phyloP scores from a whole-genome alignment of 106 monocot genomes.

The Dioscorea zingiberensis region DNA sequence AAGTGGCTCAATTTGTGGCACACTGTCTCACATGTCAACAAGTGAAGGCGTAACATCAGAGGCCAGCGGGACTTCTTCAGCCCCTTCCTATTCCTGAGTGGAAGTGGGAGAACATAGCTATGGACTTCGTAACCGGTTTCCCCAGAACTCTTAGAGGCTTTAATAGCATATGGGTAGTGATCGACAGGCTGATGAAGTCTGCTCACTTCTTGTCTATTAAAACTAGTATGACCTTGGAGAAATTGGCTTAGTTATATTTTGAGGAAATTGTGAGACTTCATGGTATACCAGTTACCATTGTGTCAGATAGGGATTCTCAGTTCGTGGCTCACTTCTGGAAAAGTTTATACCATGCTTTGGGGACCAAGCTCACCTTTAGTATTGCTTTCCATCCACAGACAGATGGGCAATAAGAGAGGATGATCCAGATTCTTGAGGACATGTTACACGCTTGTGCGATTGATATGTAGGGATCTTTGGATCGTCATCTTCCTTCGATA shows the following conservation, averaged over 20 bases:
- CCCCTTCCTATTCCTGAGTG: background rate
- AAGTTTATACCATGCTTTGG: no score
- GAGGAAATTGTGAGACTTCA: background rate
- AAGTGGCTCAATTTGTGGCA: background rate
- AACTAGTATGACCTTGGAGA: background rate
- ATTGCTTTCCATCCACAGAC: no score
- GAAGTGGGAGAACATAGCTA: background rate
- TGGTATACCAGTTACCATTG: background rate
- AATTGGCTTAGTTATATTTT: background rate
- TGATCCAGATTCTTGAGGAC: no score
- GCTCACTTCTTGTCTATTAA: background rate
- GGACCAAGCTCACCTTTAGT: no score
- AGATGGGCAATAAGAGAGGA: no score
- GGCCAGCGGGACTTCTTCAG: background rate
- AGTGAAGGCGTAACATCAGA: background rate
- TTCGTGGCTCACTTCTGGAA: no score
- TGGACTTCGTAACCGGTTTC: background rate
- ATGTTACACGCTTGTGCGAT: no score
- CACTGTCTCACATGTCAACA: background rate
- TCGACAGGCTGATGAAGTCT: background rate
- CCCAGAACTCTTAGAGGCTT: background rate
- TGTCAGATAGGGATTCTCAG: no score
- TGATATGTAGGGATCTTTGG: no score
- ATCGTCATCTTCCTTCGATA: no score
- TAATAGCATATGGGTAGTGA: background rate